These are phyloP conservation scores for Lodderomyces pseudojiufengensis DNA, from an alignment of 1,139 yeast species.

Conservation along the genomic window DNA sequence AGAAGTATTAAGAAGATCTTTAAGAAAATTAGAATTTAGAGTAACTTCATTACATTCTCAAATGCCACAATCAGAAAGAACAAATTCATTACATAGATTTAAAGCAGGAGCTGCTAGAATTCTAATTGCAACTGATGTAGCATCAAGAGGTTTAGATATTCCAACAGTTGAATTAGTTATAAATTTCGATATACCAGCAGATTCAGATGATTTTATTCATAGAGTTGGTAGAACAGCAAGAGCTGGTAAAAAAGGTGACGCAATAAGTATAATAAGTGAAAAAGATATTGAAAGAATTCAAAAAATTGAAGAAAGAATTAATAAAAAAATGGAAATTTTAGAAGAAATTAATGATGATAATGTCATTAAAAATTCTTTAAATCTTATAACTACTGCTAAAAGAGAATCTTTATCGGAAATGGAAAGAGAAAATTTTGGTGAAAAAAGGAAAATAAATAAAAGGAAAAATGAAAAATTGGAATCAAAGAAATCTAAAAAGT, in stretches of 20 bases:
- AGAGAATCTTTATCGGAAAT: conserved; percentile 89
- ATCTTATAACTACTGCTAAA: conserved; percentile 73
- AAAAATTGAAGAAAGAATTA: conserved; percentile 82
- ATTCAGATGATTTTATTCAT: conserved; percentile 94
- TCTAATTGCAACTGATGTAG: conserved; percentile 92
- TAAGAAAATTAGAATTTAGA: conserved; percentile 68
- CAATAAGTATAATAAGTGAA: conserved; percentile 71
- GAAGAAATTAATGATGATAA: conserved; percentile 69
- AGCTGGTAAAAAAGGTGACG: conserved; percentile 73
- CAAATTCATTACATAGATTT: conserved; percentile 86
- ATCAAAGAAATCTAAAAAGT: conserved; percentile 6
- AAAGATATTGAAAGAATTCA: conserved; percentile 78
- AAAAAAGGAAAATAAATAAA: conserved; percentile 55
- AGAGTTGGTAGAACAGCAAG: conserved; percentile 99
- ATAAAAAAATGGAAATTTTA: conserved; percentile 70
- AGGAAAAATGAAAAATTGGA: conserved; percentile 32
- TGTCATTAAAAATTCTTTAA: conserved; percentile 68
- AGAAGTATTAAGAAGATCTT: conserved; percentile 73
- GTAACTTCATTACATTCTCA: conserved; percentile 92
- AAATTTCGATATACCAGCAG: conserved; percentile 91
- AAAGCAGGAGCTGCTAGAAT: conserved; percentile 93
- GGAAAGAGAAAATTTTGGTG: conserved; percentile 89
- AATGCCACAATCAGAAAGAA: conserved; percentile 89
- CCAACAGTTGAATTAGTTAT: conserved; percentile 87
- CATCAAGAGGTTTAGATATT: conserved; percentile 95